Conservation (phyloP, 2,329 filamentous ascomycete genomes). For the Trichoderma harzianum region DNA sequence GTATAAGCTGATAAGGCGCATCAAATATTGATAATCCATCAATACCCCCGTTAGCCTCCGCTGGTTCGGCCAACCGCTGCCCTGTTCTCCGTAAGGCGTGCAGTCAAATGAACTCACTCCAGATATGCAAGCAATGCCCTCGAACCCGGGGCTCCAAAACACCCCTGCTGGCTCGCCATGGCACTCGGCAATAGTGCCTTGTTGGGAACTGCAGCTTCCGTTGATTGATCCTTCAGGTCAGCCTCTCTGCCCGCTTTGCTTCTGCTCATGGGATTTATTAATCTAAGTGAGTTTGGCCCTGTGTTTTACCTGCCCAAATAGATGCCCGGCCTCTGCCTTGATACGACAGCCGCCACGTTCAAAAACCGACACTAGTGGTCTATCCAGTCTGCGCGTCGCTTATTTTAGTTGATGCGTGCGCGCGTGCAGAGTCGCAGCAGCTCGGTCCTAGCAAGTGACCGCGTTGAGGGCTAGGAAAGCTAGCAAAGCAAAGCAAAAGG, state of each 20-base stretch:
- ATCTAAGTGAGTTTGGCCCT: not conserved
- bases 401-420: conserved; percentile 15
- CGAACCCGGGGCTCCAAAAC: not conserved
- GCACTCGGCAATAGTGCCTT: conserved; percentile 14
- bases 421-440: conserved; percentile 1
- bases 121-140: conserved; percentile 14
- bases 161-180: conserved; percentile 5
- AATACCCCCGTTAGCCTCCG: not conserved
- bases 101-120: not conserved
- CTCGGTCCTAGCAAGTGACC: not conserved
- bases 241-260: not conserved
- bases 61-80: not conserved
- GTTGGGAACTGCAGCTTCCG: conserved; percentile 13
- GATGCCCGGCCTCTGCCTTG: not conserved
- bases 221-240: conserved; percentile 15
- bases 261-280: conserved; percentile 6
- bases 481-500: not conserved
- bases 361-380: not conserved
- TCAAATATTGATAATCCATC: not conserved
- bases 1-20: conserved; percentile 4
- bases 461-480: not conserved
- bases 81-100: not conserved
- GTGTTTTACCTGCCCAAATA: conserved; percentile 12
- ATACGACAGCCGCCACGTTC: conserved; percentile 4
- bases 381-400: conserved; percentile 12